Evolutionary conservation across 1,284 basidiomycete genomes (phyloP), one percentile per base, ranked within the genome.

Genomic region (Ustilago curta): DNA sequence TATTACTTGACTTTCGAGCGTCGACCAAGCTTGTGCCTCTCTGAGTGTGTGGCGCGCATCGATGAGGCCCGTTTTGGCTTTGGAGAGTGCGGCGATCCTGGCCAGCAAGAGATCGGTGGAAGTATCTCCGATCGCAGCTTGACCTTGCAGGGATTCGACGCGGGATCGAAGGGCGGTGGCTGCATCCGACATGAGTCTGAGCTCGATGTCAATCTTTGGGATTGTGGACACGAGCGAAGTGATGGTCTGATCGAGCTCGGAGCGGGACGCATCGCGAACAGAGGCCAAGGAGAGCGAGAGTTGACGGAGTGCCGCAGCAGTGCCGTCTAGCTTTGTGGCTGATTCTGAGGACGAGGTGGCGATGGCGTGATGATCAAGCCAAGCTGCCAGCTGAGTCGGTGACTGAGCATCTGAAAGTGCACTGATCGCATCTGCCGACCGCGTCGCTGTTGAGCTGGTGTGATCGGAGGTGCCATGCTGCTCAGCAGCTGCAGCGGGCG

Each of bases 11-110:
- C 59, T 25, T 9, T 77, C 69, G 40, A 79, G 64, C 11, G 76
- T 78, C 7, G 65, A 73, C 78, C 78, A 79, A 3, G 72, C 64
- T 53, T 79, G 76, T 2, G 76, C 76, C 37, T 78, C 66, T 23
- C 78, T 52, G n/a, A 79, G 65, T 23, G 67, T 61, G 39, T 76
- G 73, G 19, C 75, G 56, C 19, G 78, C 70, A 3, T 71, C 58
- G 29, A 71, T 60, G 32, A 76, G 65, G 4, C 53, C 52, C 5
- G 54, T 50, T 37, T 76, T 76, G 14, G 58, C 55, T 49, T 59
- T 52, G 37, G 63, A 68, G 8, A 76, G 61, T 2, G 65, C 53
- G 8, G 64, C 54, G 35, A 76, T 71, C 11, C 51, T 54, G 5
- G 69, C 58, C 2, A 76, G 48, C n/a, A 65, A 43, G 16, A 48